Conservation (phyloP, 2,329 filamentous ascomycete species). For the Microsporum audouinii region DNA sequence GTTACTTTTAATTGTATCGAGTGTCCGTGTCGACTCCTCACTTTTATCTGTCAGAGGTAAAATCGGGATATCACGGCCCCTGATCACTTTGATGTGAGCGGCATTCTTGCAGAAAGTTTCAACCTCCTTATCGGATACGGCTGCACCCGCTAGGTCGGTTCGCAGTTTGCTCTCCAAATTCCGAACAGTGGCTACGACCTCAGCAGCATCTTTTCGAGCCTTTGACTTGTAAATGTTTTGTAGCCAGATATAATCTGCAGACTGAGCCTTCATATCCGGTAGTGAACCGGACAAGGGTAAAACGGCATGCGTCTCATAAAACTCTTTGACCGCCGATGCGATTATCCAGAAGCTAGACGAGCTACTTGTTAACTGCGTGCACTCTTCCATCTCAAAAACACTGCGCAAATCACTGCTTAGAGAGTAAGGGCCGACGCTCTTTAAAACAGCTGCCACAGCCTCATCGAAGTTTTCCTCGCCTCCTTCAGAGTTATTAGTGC, state of each 20-base stretch:
- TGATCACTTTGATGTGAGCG: constrained; percentile 80
- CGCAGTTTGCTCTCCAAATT: constrained; percentile 39
- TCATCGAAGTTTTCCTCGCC: constrained; percentile 97
- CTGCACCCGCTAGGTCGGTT: constrained; percentile 28
- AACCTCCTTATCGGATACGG: constrained; percentile 60
- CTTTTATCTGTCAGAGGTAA: constrained; percentile 29
- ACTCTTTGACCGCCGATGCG: constrained; percentile 63
- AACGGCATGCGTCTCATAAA: constrained; percentile 59
- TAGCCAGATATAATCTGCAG: constrained; percentile 74
- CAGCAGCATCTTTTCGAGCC: constrained; percentile 63
- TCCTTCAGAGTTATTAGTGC: constrained; percentile 65
- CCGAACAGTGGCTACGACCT: constrained; percentile 58
- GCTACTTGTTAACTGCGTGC: constrained; percentile 33
- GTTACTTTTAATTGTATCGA: constrained; percentile 31
- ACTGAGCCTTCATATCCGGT: constrained; percentile 96
- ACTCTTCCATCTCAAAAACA: constrained; percentile 62
- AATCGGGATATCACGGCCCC: constrained; percentile 46
- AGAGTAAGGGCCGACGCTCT: constrained; percentile 61
- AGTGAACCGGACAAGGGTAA: constrained; percentile 77
- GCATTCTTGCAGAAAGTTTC: constrained; percentile 94
- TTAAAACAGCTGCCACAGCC: constrained; percentile 74
- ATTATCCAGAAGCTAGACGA: constrained; percentile 78
- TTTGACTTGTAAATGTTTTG: constrained; percentile 90
- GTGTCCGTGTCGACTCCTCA: constrained; percentile 31
- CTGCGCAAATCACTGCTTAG: constrained; percentile 60